Base-by-base conservation (phyloP, 306 rosid species). In the Cercis canadensis region DNA sequence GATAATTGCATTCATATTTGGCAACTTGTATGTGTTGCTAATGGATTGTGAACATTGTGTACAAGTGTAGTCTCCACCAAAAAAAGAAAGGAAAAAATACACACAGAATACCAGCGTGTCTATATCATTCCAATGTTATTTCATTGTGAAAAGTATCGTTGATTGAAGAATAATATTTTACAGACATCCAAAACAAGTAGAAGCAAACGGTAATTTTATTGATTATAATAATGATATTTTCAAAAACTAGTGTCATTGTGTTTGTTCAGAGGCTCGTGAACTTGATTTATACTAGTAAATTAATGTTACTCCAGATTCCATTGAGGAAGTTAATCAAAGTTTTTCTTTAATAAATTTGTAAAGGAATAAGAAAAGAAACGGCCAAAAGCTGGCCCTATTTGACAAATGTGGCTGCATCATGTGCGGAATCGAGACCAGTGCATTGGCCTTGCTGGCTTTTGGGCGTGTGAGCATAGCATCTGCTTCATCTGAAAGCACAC, bases 401-500 rank as follows among this genome's bases (percentile, higher is more conserved):
- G 43, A 34, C 29, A 51, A 64, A 65, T 34, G 45, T 52, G 45
- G 19, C 7, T 13, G 46, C 59, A 57, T 57, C 15, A 24, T 63
- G 68, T 36, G 76, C 44, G 16, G 47, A 57, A 76, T 76, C 46
- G 52, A 76, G 69, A 33, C 50, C 57, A 37, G 57, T 31, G 75
- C 69, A 73, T 39, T 2, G 56, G 7, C 75, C 57, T 65, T 31
- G 19, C 3, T 43, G 46, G 43, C 68, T 53, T 64, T 76, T 45
- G 62, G 16, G 50, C 44, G 47, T 55, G 79, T n/a, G 68, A 73
- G 43, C 43, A 37, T 37, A 37, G 82, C 73, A 70, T 80, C 74
- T 74, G 31, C 3, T 29, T 57, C 64, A 33, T 55, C 45, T 65
- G 59, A 82, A 62, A 73, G 67, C 82, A 78, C 83, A 78, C 82